A percentile compares a stretch with the other conserved stretches of the same genome.
Evolutionary conservation across 169 alveolate genomes (phyloP).

Genomic region (Miamiensis avidus): DNA sequence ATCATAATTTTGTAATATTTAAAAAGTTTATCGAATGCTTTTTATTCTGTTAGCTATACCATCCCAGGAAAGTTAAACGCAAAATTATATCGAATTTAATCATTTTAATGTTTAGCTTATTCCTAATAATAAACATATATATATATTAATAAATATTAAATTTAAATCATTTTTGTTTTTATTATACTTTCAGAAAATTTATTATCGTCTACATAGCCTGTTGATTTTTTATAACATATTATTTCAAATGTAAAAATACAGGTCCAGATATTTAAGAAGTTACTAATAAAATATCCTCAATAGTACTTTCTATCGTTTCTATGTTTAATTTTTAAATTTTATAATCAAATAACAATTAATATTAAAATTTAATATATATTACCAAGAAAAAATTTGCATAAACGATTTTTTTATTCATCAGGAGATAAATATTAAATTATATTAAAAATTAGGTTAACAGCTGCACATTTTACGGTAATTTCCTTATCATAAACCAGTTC

Average conservation of each 20-base stretch:
- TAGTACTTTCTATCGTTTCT: background rate
- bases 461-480: background rate
- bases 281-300: background rate
- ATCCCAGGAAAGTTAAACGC: background rate
- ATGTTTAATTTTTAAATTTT: too few species aligned
- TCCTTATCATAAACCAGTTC: background rate
- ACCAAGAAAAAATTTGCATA: background rate
- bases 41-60: background rate
- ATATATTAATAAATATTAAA: too few species aligned
- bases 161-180: too few species aligned
- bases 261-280: background rate
- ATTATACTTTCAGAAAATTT: background rate
- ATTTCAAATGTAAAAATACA: background rate
- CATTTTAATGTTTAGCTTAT: background rate
- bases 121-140: background rate
- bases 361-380: too few species aligned
- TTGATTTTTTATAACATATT: too few species aligned
- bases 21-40: background rate
- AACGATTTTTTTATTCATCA: background rate
- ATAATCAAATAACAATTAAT: too few species aligned
- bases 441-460: background rate
- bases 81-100: background rate
- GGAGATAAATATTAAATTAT: background rate
- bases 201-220: background rate
- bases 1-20: background rate